phyloP scores from a whole-genome alignment of 2,329 filamentous ascomycete species.

The Didymella glomerata region DNA sequence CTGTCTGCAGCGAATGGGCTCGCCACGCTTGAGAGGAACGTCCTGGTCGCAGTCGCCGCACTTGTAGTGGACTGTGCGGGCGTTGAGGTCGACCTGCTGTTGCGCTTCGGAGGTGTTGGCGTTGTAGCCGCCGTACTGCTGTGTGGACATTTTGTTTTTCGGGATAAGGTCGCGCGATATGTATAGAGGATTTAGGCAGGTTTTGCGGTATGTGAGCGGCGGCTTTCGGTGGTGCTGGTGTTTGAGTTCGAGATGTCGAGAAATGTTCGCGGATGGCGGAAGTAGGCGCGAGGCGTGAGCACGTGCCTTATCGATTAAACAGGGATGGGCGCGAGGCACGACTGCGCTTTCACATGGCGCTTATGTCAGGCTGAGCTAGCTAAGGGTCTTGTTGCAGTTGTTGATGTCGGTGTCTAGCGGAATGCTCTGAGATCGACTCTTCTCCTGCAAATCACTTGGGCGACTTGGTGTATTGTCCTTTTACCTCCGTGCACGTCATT shows the following conservation, averaged over 20 bases:
- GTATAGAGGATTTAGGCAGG: too few relatives aligned
- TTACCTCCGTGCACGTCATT: slow-evolving; percentile 3
- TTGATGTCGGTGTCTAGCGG: slow-evolving; percentile 2
- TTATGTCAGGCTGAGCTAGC: slow-evolving; percentile 11
- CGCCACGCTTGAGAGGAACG: slow-evolving; percentile 77
- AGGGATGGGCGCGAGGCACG: background rate
- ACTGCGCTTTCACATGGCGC: slow-evolving; percentile 14
- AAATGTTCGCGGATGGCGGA: slow-evolving; percentile 15
- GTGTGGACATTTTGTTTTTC: slow-evolving; percentile 16
- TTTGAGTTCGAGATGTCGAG: slow-evolving; percentile 1
- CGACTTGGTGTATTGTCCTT: background rate
- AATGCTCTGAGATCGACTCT: background rate
- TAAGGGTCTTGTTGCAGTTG: slow-evolving; percentile 5
- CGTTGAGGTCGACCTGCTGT: slow-evolving; percentile 51
- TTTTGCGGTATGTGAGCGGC: background rate
- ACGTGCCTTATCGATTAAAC: slow-evolving; percentile 20
- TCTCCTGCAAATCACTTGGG: too few relatives aligned
- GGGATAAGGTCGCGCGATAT: background rate
- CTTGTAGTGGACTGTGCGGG: slow-evolving; percentile 58
- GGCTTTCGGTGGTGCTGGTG: background rate
- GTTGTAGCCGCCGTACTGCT: slow-evolving; percentile 23
- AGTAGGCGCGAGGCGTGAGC: slow-evolving; percentile 9
- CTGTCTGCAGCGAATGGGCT: slow-evolving; percentile 86
- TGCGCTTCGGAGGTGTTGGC: slow-evolving; percentile 27
- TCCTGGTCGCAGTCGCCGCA: slow-evolving; percentile 87